phyloP scores from a whole-genome alignment of 192 early-diverging fungal species.

The Rhizophlyctis rosea region DNA sequence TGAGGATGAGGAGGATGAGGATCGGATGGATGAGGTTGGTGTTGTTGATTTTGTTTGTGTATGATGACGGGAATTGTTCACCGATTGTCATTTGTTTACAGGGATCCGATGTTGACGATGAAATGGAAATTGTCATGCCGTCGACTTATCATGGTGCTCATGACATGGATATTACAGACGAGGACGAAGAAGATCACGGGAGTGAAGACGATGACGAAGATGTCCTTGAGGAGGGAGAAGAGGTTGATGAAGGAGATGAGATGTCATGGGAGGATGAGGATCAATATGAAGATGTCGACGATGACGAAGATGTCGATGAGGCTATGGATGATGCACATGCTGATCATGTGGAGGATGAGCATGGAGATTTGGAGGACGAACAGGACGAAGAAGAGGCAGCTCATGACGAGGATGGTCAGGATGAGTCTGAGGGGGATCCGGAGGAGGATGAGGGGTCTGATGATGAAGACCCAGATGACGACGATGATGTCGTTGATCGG shows the following conservation, averaged over 20 bases:
- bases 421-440: slow-evolving; percentile 58
- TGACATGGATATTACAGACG: slow-evolving; percentile 35
- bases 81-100: slow-evolving; percentile 14
- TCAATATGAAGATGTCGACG: slow-evolving; percentile 51
- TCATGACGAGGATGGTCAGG: slow-evolving; percentile 54
- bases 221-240: slow-evolving; percentile 48
- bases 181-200: slow-evolving; percentile 45
- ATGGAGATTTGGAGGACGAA: too few relatives aligned
- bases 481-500: slow-evolving; percentile 44
- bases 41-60: slow-evolving; percentile 26
- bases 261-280: slow-evolving; percentile 33
- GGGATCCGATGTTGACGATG: slow-evolving; percentile 52
- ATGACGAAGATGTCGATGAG: slow-evolving; percentile 44
- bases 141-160: slow-evolving; percentile 46
- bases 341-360: too few relatives aligned
- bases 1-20: slow-evolving; percentile 43
- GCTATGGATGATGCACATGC: slow-evolving; percentile 45
- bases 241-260: slow-evolving; percentile 58
- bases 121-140: slow-evolving; percentile 57
- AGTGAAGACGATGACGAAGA: slow-evolving; percentile 41
- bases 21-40: slow-evolving; percentile 67
- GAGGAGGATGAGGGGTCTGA: slow-evolving; percentile 36
- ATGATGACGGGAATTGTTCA: too few relatives aligned
- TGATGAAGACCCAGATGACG: slow-evolving; percentile 48
- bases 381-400: slow-evolving; percentile 49